Base-by-base conservation (phyloP, 441 rosid species). In the Hura crepitans region DNA sequence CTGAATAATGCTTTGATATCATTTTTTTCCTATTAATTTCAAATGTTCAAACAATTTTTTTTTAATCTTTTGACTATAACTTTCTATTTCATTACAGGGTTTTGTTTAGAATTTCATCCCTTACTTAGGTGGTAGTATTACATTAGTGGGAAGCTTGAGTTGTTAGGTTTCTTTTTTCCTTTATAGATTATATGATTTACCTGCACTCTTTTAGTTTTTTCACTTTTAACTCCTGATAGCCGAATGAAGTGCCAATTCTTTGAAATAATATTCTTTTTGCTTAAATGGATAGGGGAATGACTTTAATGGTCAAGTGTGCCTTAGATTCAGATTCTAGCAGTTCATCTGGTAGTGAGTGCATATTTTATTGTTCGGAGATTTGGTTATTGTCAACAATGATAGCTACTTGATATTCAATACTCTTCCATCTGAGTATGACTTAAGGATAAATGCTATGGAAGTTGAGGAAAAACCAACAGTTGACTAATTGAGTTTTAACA, bases 91-190 rank as follows among this genome's bases (percentile, higher is more conserved):
- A 25, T 72, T 77, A 72, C 90, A 94, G 97, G 86, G 81, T 80
- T 85, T 17, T 90, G 92, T 84, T 91, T 88, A 57, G 79, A 80
- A 66, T 81, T 76, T 43, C 97, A 94, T 85, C 99, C 99, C 46
- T 81, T 90, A 83, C 85, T 85, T 56, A 97, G 99, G 73, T 76
- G 90, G 76, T 96, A 89, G 71, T 90, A 85, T 63, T 90, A 92
- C 74, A 85, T 89, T 61, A 78, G 90, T 43, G 99, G 97, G 74
- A 94, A 92, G 75, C 89, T 94, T 43, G 97, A 94, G 78, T 92
- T 97, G 97, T 95, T 72, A 73, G 86, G n/a, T n/a, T n/a, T 61
- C 35, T 57, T 66, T 28, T 53, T 5, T 42, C 23, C 28, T 28
- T 14, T 0, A 60, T 42, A 35, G 37, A 30, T 68, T 33, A 0